Percentiles rank a stretch among this genome's conserved stretches.
These are phyloP conservation scores for Coemansia sp. DNA, from an alignment of 192 early-diverging fungal species.

Conservation along the genomic window DNA sequence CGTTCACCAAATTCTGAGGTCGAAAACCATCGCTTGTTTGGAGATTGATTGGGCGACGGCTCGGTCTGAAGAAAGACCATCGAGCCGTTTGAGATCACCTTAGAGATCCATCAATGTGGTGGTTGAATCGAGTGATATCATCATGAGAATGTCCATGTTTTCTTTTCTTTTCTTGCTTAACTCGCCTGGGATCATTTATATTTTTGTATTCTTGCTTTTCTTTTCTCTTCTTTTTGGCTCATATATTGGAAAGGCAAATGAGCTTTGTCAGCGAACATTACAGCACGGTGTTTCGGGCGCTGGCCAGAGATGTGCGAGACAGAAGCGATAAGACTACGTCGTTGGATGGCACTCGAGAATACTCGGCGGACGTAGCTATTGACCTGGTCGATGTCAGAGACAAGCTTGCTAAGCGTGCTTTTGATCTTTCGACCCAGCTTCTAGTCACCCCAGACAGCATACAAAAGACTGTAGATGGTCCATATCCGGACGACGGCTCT, in stretches of 20 bases:
- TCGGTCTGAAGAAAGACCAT: constrained; percentile 1
- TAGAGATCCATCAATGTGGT: too few relatives aligned
- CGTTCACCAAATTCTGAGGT: constrained; percentile 1
- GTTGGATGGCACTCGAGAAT: neutral
- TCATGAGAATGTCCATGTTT: neutral
- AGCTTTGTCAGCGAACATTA: constrained; percentile 54
- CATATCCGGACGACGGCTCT: neutral
- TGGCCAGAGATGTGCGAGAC: constrained; percentile 9
- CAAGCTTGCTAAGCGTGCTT: constrained; percentile 28
- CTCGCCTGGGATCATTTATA: neutral
- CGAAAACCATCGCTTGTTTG: constrained; percentile 1
- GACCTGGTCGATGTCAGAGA: neutral
- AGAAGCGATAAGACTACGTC: neutral
- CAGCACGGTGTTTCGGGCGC: constrained; percentile 25
- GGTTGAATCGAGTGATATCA: neutral
- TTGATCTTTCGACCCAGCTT: constrained; percentile 37
- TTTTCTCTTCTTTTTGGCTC: neutral
- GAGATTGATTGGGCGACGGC: neutral
- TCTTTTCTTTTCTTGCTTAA: neutral
- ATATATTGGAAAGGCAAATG: constrained; percentile 21
- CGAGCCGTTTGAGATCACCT: neutral
- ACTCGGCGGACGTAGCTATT: neutral
- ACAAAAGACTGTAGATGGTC: neutral
- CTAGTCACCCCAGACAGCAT: neutral
- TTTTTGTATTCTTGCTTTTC: neutral